These are phyloP conservation scores for Cochlearia excelsa DNA, from an alignment of 345 rosid species.

Conservation along the genomic window DNA sequence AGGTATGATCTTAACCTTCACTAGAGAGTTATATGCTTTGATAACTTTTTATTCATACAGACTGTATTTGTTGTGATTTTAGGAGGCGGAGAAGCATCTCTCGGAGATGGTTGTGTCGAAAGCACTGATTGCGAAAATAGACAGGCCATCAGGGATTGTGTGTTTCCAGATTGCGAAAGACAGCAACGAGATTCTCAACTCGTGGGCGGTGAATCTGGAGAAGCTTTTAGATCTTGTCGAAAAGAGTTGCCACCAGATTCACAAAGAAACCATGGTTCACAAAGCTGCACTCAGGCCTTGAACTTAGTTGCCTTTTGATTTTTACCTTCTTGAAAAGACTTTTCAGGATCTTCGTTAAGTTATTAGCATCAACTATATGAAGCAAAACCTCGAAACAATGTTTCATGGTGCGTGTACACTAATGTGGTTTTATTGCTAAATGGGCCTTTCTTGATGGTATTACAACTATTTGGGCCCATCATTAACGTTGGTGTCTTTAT, in stretches of 20 bases:
- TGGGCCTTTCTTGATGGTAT: slow-evolving; percentile 8
- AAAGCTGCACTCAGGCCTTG: slow-evolving; percentile 67
- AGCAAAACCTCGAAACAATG: slow-evolving; percentile 12
- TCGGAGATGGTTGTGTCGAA: slow-evolving; percentile 98
- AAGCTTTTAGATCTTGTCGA: slow-evolving; percentile 94
- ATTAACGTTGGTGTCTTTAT: background rate
- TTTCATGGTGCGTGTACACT: slow-evolving; percentile 31
- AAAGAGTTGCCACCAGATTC: slow-evolving; percentile 99
- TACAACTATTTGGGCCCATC: slow-evolving; percentile 8
- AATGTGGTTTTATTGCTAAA: slow-evolving; percentile 10
- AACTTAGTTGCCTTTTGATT: background rate
- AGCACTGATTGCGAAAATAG: slow-evolving; percentile 87
- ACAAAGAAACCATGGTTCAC: slow-evolving; percentile 99
- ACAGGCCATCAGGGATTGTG: slow-evolving; percentile 84
- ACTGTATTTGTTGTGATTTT: slow-evolving; percentile 11
- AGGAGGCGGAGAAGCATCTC: slow-evolving; percentile 99
- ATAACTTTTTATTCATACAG: background rate
- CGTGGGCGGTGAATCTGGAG: slow-evolving; percentile 92
- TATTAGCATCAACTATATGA: slow-evolving; percentile 24
- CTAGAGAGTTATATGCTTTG: background rate
- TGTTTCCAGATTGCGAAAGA: slow-evolving; percentile 84
- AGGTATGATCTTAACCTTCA: slow-evolving; percentile 43
- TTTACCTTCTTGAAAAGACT: background rate
- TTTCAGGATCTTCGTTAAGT: slow-evolving; percentile 23
- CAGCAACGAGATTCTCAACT: slow-evolving; percentile 90